Conservation (phyloP, 2,329 filamentous ascomycete genomes). For the Hypoxylon sp. region DNA sequence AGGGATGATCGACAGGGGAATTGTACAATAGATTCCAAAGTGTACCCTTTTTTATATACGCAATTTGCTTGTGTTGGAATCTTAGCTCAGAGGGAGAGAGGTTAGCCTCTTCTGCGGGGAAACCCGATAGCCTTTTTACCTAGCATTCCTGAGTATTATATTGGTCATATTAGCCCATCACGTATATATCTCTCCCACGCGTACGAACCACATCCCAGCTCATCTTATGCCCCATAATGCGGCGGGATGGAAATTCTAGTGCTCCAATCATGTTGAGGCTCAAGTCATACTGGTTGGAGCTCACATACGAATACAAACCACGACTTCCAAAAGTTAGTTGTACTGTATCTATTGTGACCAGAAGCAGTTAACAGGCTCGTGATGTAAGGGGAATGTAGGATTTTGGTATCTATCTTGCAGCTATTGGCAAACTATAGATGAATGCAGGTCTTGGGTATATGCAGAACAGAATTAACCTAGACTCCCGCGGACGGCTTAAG, state of each 20-base stretch:
- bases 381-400: neutral
- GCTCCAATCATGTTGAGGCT: neutral
- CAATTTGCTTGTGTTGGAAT: neutral
- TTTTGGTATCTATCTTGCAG: neutral
- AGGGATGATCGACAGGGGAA: slow-evolving; percentile 31
- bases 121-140: slow-evolving; percentile 6
- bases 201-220: neutral
- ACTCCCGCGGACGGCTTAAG: slow-evolving; percentile 54
- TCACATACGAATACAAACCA: no score
- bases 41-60: slow-evolving; percentile 13
- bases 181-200: neutral
- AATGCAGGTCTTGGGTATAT: slow-evolving; percentile 20
- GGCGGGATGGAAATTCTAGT: neutral
- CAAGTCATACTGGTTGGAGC: no score
- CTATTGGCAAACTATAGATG: neutral
- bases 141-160: no score
- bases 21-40: no score
- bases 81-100: neutral
- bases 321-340: no score
- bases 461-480: slow-evolving; percentile 27
- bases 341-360: no score
- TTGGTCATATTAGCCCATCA: no score
- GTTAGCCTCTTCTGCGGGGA: slow-evolving; percentile 17
- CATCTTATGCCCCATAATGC: neutral
- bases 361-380: neutral